Base-by-base conservation (phyloP, 2,329 filamentous ascomycete genomes). In the Torrubiella hemipterigena region DNA sequence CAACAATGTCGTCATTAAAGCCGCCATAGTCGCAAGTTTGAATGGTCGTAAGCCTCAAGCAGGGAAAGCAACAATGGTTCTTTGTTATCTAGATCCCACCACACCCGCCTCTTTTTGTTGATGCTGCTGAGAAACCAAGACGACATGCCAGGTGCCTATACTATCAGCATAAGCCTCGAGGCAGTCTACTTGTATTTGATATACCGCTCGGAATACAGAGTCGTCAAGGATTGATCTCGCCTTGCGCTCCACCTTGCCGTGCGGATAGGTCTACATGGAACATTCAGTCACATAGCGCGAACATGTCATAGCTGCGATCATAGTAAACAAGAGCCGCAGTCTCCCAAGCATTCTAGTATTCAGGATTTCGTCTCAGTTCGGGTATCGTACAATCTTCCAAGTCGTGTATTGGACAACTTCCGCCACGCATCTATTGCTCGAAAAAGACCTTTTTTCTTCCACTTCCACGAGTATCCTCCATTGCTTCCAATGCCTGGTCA, bases 161-260 rank as follows among this genome's bases (percentile, higher is more conserved):
- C n/a, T n/a, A n/a, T n/a, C n/a, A n/a, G n/a, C n/a, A n/a, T n/a
- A n/a, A n/a, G n/a, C n/a, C n/a, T n/a, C n/a, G n/a, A n/a, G n/a
- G n/a, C n/a, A n/a, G n/a, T n/a, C n/a, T n/a, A n/a, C n/a, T n/a
- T n/a, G n/a, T n/a, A n/a, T 41, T 70, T 61, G 40, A 66, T 79
- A 39, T 79, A 71, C 73, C 74, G 74, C 74, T 76, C 73, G 71
- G 73, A 78, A 78, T 79, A 79, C 74, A 78, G 70, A 77, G 73
- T 67, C 64, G 59, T 67, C 73, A 79, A 79, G 74, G 74, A 79
- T 73, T 60, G 61, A 52, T 74, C 74, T 78, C 72, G 70, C 74
- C 74, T 79, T 79, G 73, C 71, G 72, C 74, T 79, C 73, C 74
- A 79, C 74, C 74, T 73, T 67, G 72, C 72, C 73, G 70, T 74